These are phyloP conservation scores for Metschnikowia rubicola DNA, from an alignment of 805 yeast genomes.

Conservation along the genomic window DNA sequence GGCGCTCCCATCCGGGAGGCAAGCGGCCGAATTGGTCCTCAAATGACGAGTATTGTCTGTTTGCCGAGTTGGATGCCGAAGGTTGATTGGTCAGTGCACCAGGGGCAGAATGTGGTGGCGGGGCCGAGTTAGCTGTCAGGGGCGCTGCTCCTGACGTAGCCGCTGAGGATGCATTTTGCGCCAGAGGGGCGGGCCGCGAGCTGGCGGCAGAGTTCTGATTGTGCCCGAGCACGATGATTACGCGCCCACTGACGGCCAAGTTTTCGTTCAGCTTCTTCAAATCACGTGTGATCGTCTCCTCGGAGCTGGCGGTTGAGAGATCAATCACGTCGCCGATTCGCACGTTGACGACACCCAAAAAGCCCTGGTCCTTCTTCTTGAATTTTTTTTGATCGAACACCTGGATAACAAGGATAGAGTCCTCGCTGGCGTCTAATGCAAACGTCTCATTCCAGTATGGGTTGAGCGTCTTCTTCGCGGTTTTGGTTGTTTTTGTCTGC, in stretches of 20 bases:
- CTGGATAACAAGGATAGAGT: slow-evolving; percentile 84
- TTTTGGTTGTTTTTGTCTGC: slow-evolving; percentile 91
- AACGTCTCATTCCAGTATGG: slow-evolving; percentile 98
- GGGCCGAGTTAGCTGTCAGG: background rate
- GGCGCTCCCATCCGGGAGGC: slow-evolving; percentile 99
- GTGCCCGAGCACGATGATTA: slow-evolving; percentile 71
- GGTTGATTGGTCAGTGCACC: slow-evolving; percentile 10
- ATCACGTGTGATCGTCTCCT: slow-evolving; percentile 90
- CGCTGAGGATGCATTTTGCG: slow-evolving; percentile 20
- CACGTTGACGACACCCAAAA: slow-evolving; percentile 91
- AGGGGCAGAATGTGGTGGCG: slow-evolving; percentile 16
- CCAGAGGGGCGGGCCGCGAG: slow-evolving; percentile 12
- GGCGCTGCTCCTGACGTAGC: slow-evolving; percentile 7
- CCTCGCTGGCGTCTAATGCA: slow-evolving; percentile 71
- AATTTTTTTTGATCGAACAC: slow-evolving; percentile 96
- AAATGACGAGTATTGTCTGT: slow-evolving; percentile 82
- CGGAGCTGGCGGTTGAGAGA: slow-evolving; percentile 45
- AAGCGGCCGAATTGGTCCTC: slow-evolving; percentile 96
- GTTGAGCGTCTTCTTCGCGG: slow-evolving; percentile 88
- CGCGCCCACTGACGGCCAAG: slow-evolving; percentile 88
- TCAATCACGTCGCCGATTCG: slow-evolving; percentile 87
- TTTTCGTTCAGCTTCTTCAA: slow-evolving; percentile 89
- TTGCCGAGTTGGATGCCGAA: slow-evolving; percentile 12
- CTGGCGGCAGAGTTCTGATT: slow-evolving; percentile 17
- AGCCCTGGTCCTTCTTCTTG: slow-evolving; percentile 98